Evolutionary conservation across 164 flowering plant species (phyloP), one percentile per base, ranked within the genome.

Genomic region (Chimonanthus praecox): DNA sequence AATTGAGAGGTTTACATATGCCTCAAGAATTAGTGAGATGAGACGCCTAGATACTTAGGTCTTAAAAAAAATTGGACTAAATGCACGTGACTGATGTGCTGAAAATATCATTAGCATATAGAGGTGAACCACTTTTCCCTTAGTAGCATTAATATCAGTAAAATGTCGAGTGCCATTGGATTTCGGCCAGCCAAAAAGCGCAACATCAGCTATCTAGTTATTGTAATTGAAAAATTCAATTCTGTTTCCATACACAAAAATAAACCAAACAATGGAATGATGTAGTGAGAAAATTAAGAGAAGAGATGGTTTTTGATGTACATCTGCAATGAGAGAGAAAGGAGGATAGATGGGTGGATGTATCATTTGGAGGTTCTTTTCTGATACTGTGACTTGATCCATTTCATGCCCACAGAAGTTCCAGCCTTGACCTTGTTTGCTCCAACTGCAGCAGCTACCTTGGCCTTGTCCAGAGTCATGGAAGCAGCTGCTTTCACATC

Each of bases 391-490:
- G 78, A 72, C 78, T 89, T 90, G 71, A 90, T 71, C 98, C 97
- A 90, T 69, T 89, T 90, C 77, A 89, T n/a, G 49, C 91, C 88
- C 48, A 74, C 78, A 4, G 85, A 75, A 1, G 87, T 82, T 21
- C 91, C 87, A 62, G 60, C 80, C 82, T 85, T 89, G 64, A 89
- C 79, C 85, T 89, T 91, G 15, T 79, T 79, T 11, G 90, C 92
- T n/a, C 89, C 86, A 7, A 65, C 80, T 16, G 74, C 43, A 2
- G 89, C 90, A 0, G 84, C 88, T 44, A 85, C 72, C 76, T 85
- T 88, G 67, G 84, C 91, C 80, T 85, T 92, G 20, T 71, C 78
- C 45, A 88, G 50, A 50, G 91, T 88, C 8, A 72, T 79, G 3
- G 83, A 48, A 3, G 84, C 80, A 4, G 84, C 73, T 3, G 71